Evolutionary conservation across 805 yeast genomes (phyloP), one percentile per base, ranked within the genome.

Genomic region (Phaffomyces opuntiae): DNA sequence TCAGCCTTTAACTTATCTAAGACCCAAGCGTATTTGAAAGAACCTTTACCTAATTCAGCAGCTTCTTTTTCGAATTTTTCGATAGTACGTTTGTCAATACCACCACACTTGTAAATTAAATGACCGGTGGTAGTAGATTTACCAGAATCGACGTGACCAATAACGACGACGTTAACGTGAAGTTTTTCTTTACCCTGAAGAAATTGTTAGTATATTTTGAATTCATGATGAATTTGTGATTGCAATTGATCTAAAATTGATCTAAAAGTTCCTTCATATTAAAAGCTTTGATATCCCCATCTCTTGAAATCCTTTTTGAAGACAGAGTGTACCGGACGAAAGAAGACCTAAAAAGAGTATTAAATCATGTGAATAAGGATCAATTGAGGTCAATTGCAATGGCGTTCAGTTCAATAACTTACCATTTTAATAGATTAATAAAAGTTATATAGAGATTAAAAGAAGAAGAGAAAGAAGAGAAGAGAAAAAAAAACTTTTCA

Each of bases 81-180:
- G 69, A 88, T 88, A 73, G 96, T 89, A 82, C 96, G 86, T 87
- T 86, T 87, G 60, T 89, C 96, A 67, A 87, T 87, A 84, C 95
- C 96, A 86, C 97, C 96, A 81, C 96, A 90, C 91, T 89, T 89
- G 95, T 73, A 90, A 72, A 90, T 89, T 78, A 90, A 86, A 84
- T 90, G 97, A 77, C 97, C 97, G 73, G 98, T 90, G 77, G 97
- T 91, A 71, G 98, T 90, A 59, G 97, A 91, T 80, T 87, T 86
- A 78, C 91, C 91, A 67, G 97, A 90, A 79, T 91, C 98, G 97
- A 93, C 98, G 96, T 91, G 98, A 78, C 98, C 99, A 76, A 91
- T 91, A 73, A 93, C 98, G 76, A 93, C 99, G 79, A 91, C 95
- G 96, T 91, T 91, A 81, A 91, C 87, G 87, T 91, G 98, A 77